phyloP scores from a whole-genome alignment of 768 basidiomycete species.

The Serendipita vermifera region DNA sequence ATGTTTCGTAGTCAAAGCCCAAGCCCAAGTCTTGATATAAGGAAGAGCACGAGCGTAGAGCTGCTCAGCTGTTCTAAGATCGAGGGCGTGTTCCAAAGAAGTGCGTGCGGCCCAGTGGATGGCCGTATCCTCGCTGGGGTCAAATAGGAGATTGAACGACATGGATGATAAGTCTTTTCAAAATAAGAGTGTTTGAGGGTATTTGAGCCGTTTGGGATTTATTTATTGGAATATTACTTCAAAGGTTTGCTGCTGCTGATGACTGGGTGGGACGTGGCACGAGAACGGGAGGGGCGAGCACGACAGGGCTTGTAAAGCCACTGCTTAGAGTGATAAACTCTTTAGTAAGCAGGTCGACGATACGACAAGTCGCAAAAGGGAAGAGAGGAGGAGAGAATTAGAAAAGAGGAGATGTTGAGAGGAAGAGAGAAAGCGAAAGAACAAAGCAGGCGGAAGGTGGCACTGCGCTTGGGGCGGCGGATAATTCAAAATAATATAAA shows the following conservation, averaged over 20 bases:
- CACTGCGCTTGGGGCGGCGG: no score
- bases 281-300: neutral
- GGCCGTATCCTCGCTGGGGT: constrained; percentile 7
- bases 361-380: no score
- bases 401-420: neutral
- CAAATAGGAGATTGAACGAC: constrained; percentile 4
- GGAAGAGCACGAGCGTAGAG: constrained; percentile 8
- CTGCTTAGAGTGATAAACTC: constrained; percentile 4
- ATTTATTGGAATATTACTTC: no score
- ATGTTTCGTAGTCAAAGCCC: constrained; percentile 8
- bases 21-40: constrained; percentile 6
- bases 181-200: no score
- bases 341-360: neutral
- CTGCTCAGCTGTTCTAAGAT: constrained; percentile 4
- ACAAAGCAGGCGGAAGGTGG: no score
- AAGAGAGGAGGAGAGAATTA: no score
- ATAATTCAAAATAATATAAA: no score
- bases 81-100: constrained; percentile 5
- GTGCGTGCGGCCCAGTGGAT: constrained; percentile 8
- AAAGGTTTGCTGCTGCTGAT: no score
- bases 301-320: neutral
- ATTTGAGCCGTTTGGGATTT: no score
- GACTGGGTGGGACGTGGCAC: constrained; percentile 8
- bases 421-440: neutral
- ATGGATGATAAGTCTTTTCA: neutral